These are phyloP conservation scores for Boletus fagicola DNA, from an alignment of 768 basidiomycete genomes.

Conservation along the genomic window DNA sequence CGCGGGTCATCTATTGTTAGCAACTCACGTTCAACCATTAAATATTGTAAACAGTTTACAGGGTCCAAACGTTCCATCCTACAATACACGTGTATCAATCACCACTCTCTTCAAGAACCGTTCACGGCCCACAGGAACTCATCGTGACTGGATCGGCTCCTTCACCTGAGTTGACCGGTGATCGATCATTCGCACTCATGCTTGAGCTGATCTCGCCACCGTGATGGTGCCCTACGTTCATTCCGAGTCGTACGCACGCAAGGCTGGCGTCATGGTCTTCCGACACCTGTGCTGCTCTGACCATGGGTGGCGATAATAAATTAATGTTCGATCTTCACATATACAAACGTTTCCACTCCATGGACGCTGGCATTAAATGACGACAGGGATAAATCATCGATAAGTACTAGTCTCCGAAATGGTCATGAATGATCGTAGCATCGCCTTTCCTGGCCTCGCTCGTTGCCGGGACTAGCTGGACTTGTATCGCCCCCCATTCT, in stretches of 20 bases:
- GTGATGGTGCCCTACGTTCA: not conserved
- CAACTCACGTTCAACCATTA: conserved; percentile 3
- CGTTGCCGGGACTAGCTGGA: not conserved
- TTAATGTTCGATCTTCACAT: conserved; percentile 2
- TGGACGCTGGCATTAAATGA: not conserved
- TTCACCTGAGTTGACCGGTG: not conserved
- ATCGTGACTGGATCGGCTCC: not conserved
- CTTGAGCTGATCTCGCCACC: not conserved
- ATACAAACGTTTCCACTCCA: not conserved
- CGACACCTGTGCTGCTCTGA: not conserved
- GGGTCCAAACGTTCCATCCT: conserved; percentile 11
- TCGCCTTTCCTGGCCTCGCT: conserved; percentile 7
- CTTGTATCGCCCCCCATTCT: not conserved
- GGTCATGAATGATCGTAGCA: not conserved
- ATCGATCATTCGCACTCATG: conserved; percentile 7
- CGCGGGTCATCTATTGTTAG: conserved; percentile 9
- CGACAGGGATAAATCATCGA: not conserved
- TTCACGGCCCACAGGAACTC: conserved; percentile 1
- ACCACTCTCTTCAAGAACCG: not conserved
- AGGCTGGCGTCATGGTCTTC: not conserved
- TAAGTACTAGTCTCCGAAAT: not conserved
- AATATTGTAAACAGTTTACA: not conserved
- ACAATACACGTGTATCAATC: conserved; percentile 19
- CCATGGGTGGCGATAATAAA: not conserved
- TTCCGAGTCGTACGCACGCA: not conserved